phyloP scores from a whole-genome alignment of 192 early-diverging fungal species.

The Irineochytrium annulatum region DNA sequence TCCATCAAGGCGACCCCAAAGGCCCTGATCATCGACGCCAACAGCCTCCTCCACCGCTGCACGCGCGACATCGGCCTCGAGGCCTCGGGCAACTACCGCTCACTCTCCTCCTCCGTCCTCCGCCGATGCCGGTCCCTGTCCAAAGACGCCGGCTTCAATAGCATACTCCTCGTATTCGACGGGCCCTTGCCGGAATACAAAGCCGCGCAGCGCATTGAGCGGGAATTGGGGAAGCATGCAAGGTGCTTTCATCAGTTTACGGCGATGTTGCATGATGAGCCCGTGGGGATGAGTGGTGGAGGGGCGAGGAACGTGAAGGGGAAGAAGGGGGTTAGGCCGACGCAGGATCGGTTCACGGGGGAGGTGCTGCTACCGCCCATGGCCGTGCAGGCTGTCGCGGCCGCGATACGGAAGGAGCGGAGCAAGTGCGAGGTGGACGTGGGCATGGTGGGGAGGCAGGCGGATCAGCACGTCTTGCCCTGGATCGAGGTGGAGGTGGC shows the following conservation, averaged over 20 bases:
- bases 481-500: constrained; percentile 9
- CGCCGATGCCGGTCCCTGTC: neutral
- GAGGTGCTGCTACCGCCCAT: too few species aligned
- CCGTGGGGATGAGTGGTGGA: too few species aligned
- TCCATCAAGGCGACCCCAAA: neutral
- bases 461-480: too few species aligned
- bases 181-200: constrained; percentile 22
- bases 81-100: neutral
- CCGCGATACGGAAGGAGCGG: too few species aligned
- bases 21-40: constrained; percentile 11
- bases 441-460: too few species aligned
- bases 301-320: too few species aligned
- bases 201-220: constrained; percentile 10
- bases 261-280: too few species aligned
- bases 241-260: too few species aligned
- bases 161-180: constrained; percentile 13
- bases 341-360: too few species aligned
- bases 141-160: neutral
- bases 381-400: too few species aligned
- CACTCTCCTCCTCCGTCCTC: neutral
- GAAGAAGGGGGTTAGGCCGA: too few species aligned
- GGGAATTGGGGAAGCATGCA: constrained; percentile 17
- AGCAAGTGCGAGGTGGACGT: too few species aligned
- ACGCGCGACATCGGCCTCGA: neutral
- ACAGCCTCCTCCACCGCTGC: constrained; percentile 13